Conservation (phyloP, 805 yeast genomes). For the Phaffomyces opuntiae region DNA sequence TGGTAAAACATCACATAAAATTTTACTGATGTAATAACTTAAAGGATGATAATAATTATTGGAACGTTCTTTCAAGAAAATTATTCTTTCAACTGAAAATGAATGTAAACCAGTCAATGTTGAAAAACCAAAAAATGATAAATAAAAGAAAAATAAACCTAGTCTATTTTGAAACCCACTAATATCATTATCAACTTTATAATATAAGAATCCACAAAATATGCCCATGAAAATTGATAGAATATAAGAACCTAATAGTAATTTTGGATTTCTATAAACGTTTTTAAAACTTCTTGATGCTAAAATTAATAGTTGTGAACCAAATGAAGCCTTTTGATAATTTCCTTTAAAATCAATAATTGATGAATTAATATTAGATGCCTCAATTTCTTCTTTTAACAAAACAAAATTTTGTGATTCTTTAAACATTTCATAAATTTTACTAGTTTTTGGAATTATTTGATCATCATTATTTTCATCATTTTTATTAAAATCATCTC, state of each 20-base stretch:
- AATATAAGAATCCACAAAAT: conserved; percentile 83
- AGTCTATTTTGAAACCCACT: conserved; percentile 95
- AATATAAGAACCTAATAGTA: conserved; percentile 78
- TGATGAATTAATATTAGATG: conserved; percentile 15
- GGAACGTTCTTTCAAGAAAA: conserved; percentile 88
- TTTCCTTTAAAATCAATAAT: conserved; percentile 20
- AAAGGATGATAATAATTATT: conserved; percentile 88
- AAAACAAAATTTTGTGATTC: conserved; percentile 27
- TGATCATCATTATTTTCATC: conserved; percentile 4
- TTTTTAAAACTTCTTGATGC: conserved; percentile 88
- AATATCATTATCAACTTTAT: conserved; percentile 77
- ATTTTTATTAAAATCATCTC: conserved; percentile 37
- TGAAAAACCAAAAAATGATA: conserved; percentile 91
- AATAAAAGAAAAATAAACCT: conserved; percentile 85
- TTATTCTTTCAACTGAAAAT: conserved; percentile 80
- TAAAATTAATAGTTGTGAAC: conserved; percentile 63
- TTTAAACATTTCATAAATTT: conserved; percentile 25
- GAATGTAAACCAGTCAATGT: conserved; percentile 88
- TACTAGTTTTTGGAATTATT: conserved; percentile 1
- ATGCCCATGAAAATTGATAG: conserved; percentile 71
- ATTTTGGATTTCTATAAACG: conserved; percentile 83
- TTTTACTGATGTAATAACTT: conserved; percentile 79
- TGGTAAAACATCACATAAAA: conserved; percentile 88
- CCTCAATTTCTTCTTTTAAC: conserved; percentile 26
- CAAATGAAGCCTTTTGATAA: conserved; percentile 42